Percentiles rank a stretch among this genome's conserved stretches.
Evolutionary conservation across 2,329 filamentous ascomycete species (phyloP).

Genomic region (Dactylellina haptotyla): DNA sequence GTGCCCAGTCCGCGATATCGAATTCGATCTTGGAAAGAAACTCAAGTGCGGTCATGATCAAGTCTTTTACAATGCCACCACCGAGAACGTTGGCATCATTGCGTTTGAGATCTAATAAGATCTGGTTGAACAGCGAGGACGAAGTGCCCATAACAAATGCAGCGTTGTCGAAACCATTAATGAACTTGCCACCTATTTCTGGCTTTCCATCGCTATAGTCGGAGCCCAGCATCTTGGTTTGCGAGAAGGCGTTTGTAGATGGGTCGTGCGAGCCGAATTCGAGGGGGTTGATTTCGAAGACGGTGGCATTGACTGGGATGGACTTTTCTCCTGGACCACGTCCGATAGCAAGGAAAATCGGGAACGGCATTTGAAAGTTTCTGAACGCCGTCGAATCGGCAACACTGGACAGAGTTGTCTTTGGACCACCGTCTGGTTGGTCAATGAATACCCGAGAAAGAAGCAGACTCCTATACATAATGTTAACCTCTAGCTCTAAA

Average conservation of each 20-base stretch:
- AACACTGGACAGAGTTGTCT: slow-evolving; percentile 84
- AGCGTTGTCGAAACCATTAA: slow-evolving; percentile 82
- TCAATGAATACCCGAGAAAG: slow-evolving; percentile 47
- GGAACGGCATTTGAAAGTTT: slow-evolving; percentile 74
- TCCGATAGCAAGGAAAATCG: slow-evolving; percentile 76
- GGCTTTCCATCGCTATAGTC: slow-evolving; percentile 73
- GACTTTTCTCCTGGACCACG: slow-evolving; percentile 71
- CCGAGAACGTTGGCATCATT: slow-evolving; percentile 62
- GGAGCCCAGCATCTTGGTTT: slow-evolving; percentile 76
- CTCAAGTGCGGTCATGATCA: slow-evolving; percentile 67
- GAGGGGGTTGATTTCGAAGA: slow-evolving; percentile 81
- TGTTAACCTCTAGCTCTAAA: no score
- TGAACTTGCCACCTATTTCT: slow-evolving; percentile 68
- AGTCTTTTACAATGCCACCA: slow-evolving; percentile 63
- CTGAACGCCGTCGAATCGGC: slow-evolving; percentile 71
- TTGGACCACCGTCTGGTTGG: slow-evolving; percentile 41
- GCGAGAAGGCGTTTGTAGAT: slow-evolving; percentile 75
- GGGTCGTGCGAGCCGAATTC: slow-evolving; percentile 83
- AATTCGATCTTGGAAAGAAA: slow-evolving; percentile 70
- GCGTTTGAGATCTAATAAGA: slow-evolving; percentile 73
- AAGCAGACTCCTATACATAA: slow-evolving; percentile 58
- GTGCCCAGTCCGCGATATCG: slow-evolving; percentile 78
- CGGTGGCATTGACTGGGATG: slow-evolving; percentile 76
- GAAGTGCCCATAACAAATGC: slow-evolving; percentile 88
- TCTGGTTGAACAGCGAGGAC: slow-evolving; percentile 83